A percentile compares a stretch with the other conserved stretches of the same genome.
Evolutionary conservation across 352 stramenopile species (phyloP).

Genomic region (Paralagenidium karlingii): DNA sequence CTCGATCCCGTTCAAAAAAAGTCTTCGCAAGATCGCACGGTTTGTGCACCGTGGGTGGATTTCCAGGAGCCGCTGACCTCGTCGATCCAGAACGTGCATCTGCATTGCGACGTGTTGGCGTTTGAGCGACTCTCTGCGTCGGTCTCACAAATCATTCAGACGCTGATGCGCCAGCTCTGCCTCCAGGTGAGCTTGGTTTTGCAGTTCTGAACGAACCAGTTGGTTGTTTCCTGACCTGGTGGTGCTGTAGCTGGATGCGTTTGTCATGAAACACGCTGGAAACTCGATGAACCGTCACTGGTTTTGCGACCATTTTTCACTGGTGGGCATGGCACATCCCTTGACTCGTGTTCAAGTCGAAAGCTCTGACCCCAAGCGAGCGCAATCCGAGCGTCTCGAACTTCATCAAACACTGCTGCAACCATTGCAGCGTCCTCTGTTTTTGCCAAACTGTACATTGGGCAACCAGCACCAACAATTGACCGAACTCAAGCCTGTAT

Average conservation of each 20-base stretch:
- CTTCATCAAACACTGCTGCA: constrained; percentile 29
- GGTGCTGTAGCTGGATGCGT: constrained; percentile 7
- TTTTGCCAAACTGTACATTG: constrained; percentile 26
- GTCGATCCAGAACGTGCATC: constrained; percentile 6
- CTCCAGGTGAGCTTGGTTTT: constrained; percentile 11
- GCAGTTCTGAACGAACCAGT: constrained; percentile 4
- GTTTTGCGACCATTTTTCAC: constrained; percentile 28
- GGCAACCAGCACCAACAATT: constrained; percentile 16
- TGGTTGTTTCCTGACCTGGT: constrained; percentile 12
- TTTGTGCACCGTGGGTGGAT: constrained; percentile 15
- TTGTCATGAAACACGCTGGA: constrained; percentile 6
- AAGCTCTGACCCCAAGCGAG: not conserved
- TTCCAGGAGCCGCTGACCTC: constrained; percentile 9
- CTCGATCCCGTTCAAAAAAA: no score
- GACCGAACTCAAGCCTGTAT: constrained; percentile 21
- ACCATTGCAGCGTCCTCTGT: constrained; percentile 22
- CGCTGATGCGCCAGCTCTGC: constrained; percentile 5
- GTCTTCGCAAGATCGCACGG: constrained; percentile 2
- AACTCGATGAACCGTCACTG: constrained; percentile 3
- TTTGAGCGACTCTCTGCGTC: constrained; percentile 13
- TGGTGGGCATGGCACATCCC: constrained; percentile 32
- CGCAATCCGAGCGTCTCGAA: constrained; percentile 4
- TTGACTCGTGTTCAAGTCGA: constrained; percentile 13
- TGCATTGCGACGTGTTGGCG: constrained; percentile 26
- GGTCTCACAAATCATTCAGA: constrained; percentile 4